phyloP scores from a whole-genome alignment of 179 eudicot species.

The Dionaea muscipula region DNA sequence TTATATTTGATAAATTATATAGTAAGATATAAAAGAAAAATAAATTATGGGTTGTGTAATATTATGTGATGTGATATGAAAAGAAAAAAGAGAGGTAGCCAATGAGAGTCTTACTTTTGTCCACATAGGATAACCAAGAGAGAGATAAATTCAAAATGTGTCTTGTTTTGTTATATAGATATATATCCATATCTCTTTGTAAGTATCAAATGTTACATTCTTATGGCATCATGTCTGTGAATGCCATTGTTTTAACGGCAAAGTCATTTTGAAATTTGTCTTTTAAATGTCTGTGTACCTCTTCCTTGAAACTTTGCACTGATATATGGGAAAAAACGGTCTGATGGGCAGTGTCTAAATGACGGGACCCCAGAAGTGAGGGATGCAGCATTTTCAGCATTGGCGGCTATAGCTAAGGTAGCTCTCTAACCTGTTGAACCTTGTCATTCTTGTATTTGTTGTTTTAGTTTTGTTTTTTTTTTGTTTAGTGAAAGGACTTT shows the following conservation, averaged over 20 bases:
- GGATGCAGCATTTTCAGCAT: slow-evolving; percentile 92
- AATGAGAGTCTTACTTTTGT: too few species aligned
- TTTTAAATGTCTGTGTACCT: neutral
- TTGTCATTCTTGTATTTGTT: neutral
- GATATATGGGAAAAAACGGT: neutral
- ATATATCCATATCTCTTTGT: too few species aligned
- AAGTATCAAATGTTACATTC: too few species aligned
- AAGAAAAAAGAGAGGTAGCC: too few species aligned
- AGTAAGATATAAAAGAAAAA: too few species aligned
- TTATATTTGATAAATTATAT: too few species aligned
- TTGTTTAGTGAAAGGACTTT: neutral
- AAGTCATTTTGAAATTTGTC: neutral
- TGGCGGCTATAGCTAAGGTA: slow-evolving; percentile 96
- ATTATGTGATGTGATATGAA: too few species aligned
- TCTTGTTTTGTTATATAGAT: too few species aligned
- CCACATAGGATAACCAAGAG: too few species aligned
- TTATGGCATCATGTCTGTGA: too few species aligned
- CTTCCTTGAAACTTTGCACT: neutral
- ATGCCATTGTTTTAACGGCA: neutral
- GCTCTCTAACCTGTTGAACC: slow-evolving; percentile 1
- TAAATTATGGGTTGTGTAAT: too few species aligned
- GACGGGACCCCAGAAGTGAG: slow-evolving; percentile 99
- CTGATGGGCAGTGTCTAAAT: slow-evolving; percentile 60
- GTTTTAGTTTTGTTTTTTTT: neutral
- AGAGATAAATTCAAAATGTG: too few species aligned